phyloP scores from a whole-genome alignment of 371 early-diverging fungal genomes.

The Parasitella parasitica region DNA sequence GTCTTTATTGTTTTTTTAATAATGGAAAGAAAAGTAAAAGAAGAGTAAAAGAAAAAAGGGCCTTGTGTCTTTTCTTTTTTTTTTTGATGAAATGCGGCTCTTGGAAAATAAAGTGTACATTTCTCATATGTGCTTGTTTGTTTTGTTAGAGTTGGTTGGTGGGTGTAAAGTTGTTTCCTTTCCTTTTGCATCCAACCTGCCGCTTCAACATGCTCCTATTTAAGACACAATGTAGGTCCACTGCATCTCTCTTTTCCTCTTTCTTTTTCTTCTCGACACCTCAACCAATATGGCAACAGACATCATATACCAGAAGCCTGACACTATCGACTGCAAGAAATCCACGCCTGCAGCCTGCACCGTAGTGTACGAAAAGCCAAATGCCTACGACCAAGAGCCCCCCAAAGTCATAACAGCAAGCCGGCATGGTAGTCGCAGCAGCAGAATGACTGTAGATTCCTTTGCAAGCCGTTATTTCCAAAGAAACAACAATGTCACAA shows the following conservation, averaged over 20 bases:
- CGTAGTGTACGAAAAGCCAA: conserved; percentile 28
- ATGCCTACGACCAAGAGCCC: conserved; percentile 27
- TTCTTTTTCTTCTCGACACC: background rate
- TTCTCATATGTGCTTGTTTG: background rate
- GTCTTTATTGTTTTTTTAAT: background rate
- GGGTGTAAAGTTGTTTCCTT: background rate
- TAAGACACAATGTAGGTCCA: background rate
- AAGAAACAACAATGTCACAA: background rate
- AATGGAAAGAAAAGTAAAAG: background rate
- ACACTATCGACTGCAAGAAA: conserved; percentile 7
- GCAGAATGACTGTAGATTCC: conserved; percentile 17
- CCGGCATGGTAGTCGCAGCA: conserved; percentile 23
- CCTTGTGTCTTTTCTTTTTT: background rate
- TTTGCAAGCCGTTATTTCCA: conserved; percentile 18
- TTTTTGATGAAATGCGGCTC: background rate
- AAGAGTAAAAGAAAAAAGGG: background rate
- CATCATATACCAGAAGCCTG: conserved; percentile 16
- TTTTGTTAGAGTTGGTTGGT: background rate
- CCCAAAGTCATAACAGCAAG: conserved; percentile 19
- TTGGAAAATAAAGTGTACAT: background rate
- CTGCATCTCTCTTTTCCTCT: background rate
- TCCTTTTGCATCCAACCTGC: conserved; percentile 13
- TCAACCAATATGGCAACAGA: background rate
- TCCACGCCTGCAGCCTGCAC: background rate
- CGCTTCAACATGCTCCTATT: background rate